Evolutionary conservation across 1,139 yeast species (phyloP), one percentile per base, ranked within the genome.

Genomic region (Zygosaccharomyces pseudobailii): DNA sequence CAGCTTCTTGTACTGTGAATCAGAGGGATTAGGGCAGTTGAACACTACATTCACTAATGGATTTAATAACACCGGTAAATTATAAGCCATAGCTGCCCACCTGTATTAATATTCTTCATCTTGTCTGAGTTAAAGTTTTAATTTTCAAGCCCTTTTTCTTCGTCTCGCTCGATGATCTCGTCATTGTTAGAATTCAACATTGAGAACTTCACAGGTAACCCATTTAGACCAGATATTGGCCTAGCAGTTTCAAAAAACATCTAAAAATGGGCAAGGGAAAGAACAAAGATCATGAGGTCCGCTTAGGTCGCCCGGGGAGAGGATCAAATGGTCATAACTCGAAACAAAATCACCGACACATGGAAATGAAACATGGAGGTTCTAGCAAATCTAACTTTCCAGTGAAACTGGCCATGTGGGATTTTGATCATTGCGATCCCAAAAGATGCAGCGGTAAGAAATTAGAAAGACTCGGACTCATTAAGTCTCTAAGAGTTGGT

Each of bases 341-440:
- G 2, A 80, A 79, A 55, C 77, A 72, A 40, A 76, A 75, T 48
- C 80, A 76, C 52, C 72, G 72, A 38, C 71, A 78, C 44, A 61
- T 58, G 57, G 72, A 69, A 46, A 54, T 62, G 47, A 69, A 62
- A 42, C 67, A 65, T 44, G 56, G 55, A 17, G 55, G 52, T 2
- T 51, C 52, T 5, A 27, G 32, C 23, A 38, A 38, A 27, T 78
- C 79, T 2, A 68, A 78, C 40, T 82, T 83, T 57, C 92, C 89
- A 1, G 78, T 84, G 22, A 84, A 84, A 61, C 60, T 85, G 34
- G 92, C 90, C 8, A 86, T 86, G 95, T 86, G 95, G 97, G 92
- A 92, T 68, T 92, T 94, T 63, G 96, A 90, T 58, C 99, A 92
- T 66, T 92, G 99, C 70, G 98, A 92, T 68, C 99, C 99, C 3